These are phyloP conservation scores for Boletales sp. DNA, from an alignment of 768 basidiomycete species.

Conservation along the genomic window DNA sequence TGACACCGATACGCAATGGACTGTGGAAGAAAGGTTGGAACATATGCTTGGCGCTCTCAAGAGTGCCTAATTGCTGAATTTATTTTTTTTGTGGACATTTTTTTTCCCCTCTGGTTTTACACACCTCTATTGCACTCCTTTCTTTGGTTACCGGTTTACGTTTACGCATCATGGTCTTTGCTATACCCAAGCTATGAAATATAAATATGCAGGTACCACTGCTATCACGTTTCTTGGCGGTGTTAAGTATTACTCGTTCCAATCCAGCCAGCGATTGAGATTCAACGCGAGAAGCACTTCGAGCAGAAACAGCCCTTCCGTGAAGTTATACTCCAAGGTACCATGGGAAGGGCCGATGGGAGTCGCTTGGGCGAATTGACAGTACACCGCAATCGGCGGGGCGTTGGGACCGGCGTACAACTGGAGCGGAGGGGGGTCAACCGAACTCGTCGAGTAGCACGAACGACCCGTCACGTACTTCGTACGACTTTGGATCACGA, in stretches of 20 bases:
- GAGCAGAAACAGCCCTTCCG: conserved; percentile 54
- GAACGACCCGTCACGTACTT: conserved; percentile 41
- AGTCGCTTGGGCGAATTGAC: conserved; percentile 48
- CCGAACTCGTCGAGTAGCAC: neutral
- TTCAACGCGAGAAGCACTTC: conserved; percentile 63
- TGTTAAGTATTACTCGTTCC: conserved; percentile 33
- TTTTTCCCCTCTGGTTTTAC: conserved; percentile 4
- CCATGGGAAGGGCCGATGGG: conserved; percentile 64
- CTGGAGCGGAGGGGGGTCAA: conserved; percentile 24
- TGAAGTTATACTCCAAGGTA: conserved; percentile 61
- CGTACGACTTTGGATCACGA: conserved; percentile 51
- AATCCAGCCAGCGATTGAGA: conserved; percentile 74
- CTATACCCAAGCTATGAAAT: conserved; percentile 31
- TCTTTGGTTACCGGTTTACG: conserved; percentile 12
- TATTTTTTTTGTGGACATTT: conserved; percentile 17
- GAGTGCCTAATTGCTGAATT: conserved; percentile 28
- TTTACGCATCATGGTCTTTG: conserved; percentile 19
- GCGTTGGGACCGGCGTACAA: conserved; percentile 46
- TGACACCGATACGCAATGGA: conserved; percentile 60
- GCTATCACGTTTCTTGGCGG: conserved; percentile 9
- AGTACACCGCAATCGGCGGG: conserved; percentile 54
- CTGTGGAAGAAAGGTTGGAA: conserved; percentile 73
- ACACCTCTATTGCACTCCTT: conserved; percentile 11
- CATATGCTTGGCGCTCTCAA: conserved; percentile 54
- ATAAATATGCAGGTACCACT: conserved; percentile 28